A percentile compares a stretch with the other conserved stretches of the same genome.
Evolutionary conservation across 1,284 basidiomycete genomes (phyloP).

Genomic region (Psilocybe mexicana): DNA sequence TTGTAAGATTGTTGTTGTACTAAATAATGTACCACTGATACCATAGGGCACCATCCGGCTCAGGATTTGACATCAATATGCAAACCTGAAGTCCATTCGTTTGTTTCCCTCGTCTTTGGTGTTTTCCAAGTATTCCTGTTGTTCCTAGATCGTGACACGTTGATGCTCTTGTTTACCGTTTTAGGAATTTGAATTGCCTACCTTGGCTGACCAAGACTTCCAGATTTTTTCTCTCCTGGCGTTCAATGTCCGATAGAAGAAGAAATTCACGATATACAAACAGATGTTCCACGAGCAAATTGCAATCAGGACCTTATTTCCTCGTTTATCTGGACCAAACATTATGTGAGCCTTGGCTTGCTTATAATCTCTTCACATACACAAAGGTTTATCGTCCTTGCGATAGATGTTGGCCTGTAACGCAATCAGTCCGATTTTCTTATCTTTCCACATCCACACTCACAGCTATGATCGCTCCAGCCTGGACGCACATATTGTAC

Average conservation of each 20-base stretch:
- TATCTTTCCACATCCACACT: conserved; percentile 15
- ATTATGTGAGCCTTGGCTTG: background rate
- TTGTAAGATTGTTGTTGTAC: conserved; percentile 7
- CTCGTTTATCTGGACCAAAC: conserved; percentile 17
- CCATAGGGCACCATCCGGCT: background rate
- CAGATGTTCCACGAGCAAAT: conserved; percentile 48
- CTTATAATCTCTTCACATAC: conserved; percentile 31
- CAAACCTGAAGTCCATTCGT: conserved; percentile 23
- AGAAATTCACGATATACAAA: conserved; percentile 50
- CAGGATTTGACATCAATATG: conserved; percentile 9
- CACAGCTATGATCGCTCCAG: conserved; percentile 51
- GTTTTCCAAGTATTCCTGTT: conserved; percentile 53
- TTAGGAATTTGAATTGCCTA: conserved; percentile 23
- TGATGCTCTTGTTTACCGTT: background rate
- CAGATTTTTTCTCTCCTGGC: conserved; percentile 51
- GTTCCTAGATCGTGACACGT: conserved; percentile 39
- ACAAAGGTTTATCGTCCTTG: conserved; percentile 50
- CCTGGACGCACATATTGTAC: conserved; percentile 68
- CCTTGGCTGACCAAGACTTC: conserved; percentile 52
- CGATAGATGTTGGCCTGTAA: conserved; percentile 45
- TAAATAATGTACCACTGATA: background rate
- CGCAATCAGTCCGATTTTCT: background rate
- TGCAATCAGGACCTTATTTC: conserved; percentile 45
- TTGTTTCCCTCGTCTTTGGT: conserved; percentile 60
- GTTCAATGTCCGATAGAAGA: conserved; percentile 60